Evolutionary conservation across 2,329 filamentous ascomycete species (phyloP).

Genomic region (Colletotrichum australisinense): DNA sequence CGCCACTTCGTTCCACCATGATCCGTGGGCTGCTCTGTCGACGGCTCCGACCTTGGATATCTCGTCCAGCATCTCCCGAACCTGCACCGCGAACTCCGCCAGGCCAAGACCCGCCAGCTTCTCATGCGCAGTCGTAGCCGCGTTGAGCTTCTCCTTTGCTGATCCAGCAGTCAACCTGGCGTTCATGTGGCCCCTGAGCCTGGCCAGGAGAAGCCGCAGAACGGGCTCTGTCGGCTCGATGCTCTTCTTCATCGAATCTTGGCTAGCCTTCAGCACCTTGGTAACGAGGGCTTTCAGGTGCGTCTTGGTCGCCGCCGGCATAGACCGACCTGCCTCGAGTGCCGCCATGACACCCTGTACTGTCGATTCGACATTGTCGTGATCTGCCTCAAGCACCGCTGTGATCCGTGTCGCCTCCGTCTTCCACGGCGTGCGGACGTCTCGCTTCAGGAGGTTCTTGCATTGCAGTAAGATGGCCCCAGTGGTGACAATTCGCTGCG

Average conservation of each 20-base stretch:
- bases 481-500: slow-evolving; percentile 73
- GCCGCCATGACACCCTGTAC: slow-evolving; percentile 72
- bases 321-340: slow-evolving; percentile 71
- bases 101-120: slow-evolving; percentile 76
- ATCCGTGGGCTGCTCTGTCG: slow-evolving; percentile 74
- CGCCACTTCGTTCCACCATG: slow-evolving; percentile 77
- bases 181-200: slow-evolving; percentile 75
- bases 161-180: slow-evolving; percentile 73
- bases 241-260: slow-evolving; percentile 54
- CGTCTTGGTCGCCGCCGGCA: slow-evolving; percentile 71
- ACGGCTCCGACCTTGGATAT: slow-evolving; percentile 73
- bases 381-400: slow-evolving; percentile 71
- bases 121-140: slow-evolving; percentile 76
- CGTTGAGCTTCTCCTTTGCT: slow-evolving; percentile 76
- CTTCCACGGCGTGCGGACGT: slow-evolving; percentile 83
- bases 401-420: slow-evolving; percentile 78
- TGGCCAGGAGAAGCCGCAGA: slow-evolving; percentile 74
- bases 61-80: slow-evolving; percentile 77
- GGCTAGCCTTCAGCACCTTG: slow-evolving; percentile 64
- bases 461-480: slow-evolving; percentile 82
- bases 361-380: slow-evolving; percentile 62
- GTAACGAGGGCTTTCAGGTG: slow-evolving; percentile 69
- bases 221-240: slow-evolving; percentile 65
- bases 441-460: slow-evolving; percentile 86
- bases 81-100: slow-evolving; percentile 77